Conservation (phyloP, 306 rosid species). For the Inga leiocalycina region DNA sequence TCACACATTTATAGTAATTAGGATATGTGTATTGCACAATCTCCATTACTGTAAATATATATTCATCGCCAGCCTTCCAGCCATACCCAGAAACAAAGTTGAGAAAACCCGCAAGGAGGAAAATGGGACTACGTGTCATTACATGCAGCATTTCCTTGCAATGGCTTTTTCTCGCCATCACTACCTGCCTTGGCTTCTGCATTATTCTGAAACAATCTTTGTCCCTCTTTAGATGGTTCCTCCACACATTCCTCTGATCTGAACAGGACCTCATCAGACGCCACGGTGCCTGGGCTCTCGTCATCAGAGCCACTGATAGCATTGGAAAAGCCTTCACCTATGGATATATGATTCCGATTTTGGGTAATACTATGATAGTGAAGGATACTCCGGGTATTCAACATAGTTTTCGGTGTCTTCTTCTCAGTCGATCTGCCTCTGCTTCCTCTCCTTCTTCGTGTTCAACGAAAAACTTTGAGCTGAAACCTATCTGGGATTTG, state of each 20-base stretch:
- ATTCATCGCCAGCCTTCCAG: no score
- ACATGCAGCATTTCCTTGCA: not conserved
- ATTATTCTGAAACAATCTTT: not conserved
- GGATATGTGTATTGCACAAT: no score
- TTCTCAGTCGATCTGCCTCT: no score
- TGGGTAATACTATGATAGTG: no score
- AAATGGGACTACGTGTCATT: not conserved
- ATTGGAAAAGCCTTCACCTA: conserved; percentile 48
- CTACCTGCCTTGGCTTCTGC: conserved; percentile 33
- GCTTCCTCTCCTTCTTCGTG: no score
- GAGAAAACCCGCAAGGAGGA: not conserved
- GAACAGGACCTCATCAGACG: conserved; percentile 22
- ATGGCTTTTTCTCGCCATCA: not conserved
- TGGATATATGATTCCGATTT: not conserved
- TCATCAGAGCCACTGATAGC: conserved; percentile 54
- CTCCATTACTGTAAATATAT: no score
- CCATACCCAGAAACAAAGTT: no score
- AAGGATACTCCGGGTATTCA: no score
- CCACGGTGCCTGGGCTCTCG: conserved; percentile 50
- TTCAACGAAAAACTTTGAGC: no score
- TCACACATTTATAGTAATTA: no score
- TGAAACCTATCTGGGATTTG: no score
- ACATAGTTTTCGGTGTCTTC: no score
- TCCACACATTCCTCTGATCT: conserved; percentile 28
- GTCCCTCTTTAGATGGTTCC: conserved; percentile 25